Evolutionary conservation across 169 alveolate genomes (phyloP), one percentile per base, ranked within the genome.

Genomic region (Pseudocohnilembus persalinus): DNA sequence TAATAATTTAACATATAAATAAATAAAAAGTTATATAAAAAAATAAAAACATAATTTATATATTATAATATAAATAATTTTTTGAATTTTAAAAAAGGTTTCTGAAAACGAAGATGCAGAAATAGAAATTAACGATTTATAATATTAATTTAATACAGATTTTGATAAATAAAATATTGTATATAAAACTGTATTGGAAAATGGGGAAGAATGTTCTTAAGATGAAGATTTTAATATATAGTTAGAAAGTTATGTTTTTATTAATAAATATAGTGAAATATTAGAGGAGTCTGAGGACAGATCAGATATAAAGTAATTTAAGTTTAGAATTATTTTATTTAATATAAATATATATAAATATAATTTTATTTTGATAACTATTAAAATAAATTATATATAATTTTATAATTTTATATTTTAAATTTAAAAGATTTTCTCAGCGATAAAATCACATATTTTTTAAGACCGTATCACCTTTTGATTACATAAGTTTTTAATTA

Each of bases 401-500:
- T 11, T 49, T 11, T 11, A 49, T 11, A 49, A 49, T 11, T 49
- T 11, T 49, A 11, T 49, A 11, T 49, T 49, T 49, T 49, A 11
- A 49, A 11, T 49, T 49, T 49, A 11, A 11, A 4, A 49, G 68
- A 49, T 77, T 77, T 77, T 77, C 82, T 4, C 1, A 77, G 27
- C 30, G 63, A 29, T 28, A 77, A 33, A 77, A 77, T 33, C 82
- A 77, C 28, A 77, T 77, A 11, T 77, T 77, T 68, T 77, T 77
- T 33, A 77, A 33, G 31, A 77, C 82, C 0, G 29, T 27, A 0
- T 77, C 74, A 20, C 82, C 82, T 6, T 77, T 77, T 6, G 82
- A 77, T n/a, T 77, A 77, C 27, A 77, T 77, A 11, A 33, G 73
- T 20, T 33, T 77, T 29, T 28, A 33, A 26, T 0, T 77, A 26